phyloP scores from a whole-genome alignment of 805 yeast genomes.

The Dipodascus geniculatus region DNA sequence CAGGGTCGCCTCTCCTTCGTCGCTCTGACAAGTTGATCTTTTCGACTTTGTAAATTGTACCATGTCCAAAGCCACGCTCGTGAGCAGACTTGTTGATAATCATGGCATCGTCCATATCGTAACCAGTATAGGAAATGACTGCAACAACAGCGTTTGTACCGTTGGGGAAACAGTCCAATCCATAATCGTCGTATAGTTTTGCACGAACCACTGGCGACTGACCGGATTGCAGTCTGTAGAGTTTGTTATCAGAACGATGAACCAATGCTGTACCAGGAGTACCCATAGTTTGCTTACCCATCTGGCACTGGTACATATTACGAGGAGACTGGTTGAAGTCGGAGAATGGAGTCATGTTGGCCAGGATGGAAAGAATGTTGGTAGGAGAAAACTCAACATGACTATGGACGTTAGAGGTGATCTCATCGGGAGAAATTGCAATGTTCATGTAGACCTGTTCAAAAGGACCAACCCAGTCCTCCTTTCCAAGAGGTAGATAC shows the following conservation, averaged over 20 bases:
- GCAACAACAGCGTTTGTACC: slow-evolving; percentile 98
- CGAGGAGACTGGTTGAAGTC: slow-evolving; percentile 99
- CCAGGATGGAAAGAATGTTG: slow-evolving; percentile 84
- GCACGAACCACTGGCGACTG: slow-evolving; percentile 97
- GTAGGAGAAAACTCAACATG: slow-evolving; percentile 96
- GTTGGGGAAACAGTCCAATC: slow-evolving; percentile 97
- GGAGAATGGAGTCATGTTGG: slow-evolving; percentile 94
- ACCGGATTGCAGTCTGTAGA: slow-evolving; percentile 86
- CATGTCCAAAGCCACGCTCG: slow-evolving; percentile 96
- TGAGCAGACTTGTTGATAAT: slow-evolving; percentile 94
- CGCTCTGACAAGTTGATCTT: slow-evolving; percentile 69
- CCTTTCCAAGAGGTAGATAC: slow-evolving; percentile 72
- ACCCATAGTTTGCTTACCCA: slow-evolving; percentile 99
- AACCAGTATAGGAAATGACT: slow-evolving; percentile 96
- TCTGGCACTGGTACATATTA: slow-evolving; percentile 99
- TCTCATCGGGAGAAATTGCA: slow-evolving; percentile 90
- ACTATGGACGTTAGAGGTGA: slow-evolving; percentile 64
- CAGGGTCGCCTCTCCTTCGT: slow-evolving; percentile 87
- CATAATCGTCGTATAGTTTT: slow-evolving; percentile 84
- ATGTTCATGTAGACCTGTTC: slow-evolving; percentile 96
- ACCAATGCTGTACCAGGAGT: slow-evolving; percentile 94
- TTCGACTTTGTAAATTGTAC: slow-evolving; percentile 92
- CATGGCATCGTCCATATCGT: slow-evolving; percentile 99
- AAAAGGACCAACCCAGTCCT: slow-evolving; percentile 90
- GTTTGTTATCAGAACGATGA: slow-evolving; percentile 89